Evolutionary conservation across 2,329 filamentous ascomycete genomes (phyloP).

Genomic region (Arachnomyces sp.): DNA sequence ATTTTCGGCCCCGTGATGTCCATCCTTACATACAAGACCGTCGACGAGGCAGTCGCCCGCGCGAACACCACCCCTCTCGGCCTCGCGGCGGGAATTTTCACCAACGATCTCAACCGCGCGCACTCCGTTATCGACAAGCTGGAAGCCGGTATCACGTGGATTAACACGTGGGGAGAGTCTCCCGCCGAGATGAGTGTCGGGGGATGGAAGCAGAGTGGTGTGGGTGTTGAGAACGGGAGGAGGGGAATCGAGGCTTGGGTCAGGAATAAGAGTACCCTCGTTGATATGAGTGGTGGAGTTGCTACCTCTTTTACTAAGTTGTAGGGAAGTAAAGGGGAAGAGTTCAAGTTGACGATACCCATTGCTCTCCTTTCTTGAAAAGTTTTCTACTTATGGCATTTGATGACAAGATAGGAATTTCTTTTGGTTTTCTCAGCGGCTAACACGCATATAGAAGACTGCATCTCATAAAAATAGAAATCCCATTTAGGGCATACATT

Average conservation of each 20-base stretch:
- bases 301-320: constrained; percentile 67
- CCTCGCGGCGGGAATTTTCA: constrained; percentile 77
- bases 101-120: constrained; percentile 62
- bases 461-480: too few relatives aligned
- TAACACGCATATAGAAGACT: constrained; percentile 5
- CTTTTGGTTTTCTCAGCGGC: constrained; percentile 2
- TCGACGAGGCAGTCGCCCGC: constrained; percentile 61
- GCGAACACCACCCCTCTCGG: constrained; percentile 73
- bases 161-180: constrained; percentile 89
- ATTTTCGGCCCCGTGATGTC: constrained; percentile 86
- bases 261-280: constrained; percentile 76
- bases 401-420: not conserved
- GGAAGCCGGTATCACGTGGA: constrained; percentile 81
- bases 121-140: constrained; percentile 63
- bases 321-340: constrained; percentile 27
- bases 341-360: constrained; percentile 4
- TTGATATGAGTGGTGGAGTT: constrained; percentile 67
- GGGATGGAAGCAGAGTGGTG: constrained; percentile 83
- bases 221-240: constrained; percentile 79
- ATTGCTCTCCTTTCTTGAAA: constrained; percentile 1
- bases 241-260: constrained; percentile 75
- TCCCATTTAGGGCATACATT: too few relatives aligned
- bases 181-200: constrained; percentile 89
- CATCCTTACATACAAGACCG: constrained; percentile 62
- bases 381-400: not conserved